These are phyloP conservation scores for Colletotrichum cordylinicola DNA, from an alignment of 2,329 filamentous ascomycete genomes.

Conservation along the genomic window DNA sequence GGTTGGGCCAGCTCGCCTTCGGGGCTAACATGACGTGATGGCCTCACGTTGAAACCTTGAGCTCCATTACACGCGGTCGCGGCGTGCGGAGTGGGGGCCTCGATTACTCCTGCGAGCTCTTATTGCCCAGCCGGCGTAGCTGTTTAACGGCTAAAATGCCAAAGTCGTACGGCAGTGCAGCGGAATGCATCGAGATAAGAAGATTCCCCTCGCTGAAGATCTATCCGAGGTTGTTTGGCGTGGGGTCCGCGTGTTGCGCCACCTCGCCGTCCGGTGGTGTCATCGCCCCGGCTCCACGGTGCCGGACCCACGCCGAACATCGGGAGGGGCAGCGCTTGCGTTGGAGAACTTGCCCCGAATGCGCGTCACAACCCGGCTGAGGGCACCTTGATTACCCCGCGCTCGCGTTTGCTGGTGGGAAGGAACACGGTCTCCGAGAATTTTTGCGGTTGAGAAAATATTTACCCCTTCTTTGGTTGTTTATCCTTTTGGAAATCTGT, in stretches of 20 bases:
- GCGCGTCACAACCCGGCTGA: neutral
- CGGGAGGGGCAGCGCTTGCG: slow-evolving; percentile 17
- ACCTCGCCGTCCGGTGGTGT: slow-evolving; percentile 20
- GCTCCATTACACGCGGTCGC: neutral
- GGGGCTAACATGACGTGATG: slow-evolving; percentile 23
- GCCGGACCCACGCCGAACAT: slow-evolving; percentile 21
- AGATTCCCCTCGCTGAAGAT: neutral
- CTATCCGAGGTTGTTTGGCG: neutral
- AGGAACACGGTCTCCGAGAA: neutral
- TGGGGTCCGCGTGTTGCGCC: slow-evolving; percentile 12
- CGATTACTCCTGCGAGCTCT: neutral
- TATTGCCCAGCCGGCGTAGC: neutral
- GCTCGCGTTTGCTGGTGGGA: neutral
- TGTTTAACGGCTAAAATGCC: neutral
- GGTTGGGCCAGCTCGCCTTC: slow-evolving; percentile 12
- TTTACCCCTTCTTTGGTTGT: neutral
- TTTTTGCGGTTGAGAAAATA: neutral
- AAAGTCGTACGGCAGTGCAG: neutral
- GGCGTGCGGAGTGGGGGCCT: neutral
- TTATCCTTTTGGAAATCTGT: too few species aligned
- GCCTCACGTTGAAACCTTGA: neutral
- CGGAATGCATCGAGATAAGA: neutral
- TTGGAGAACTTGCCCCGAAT: neutral
- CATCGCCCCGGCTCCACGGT: slow-evolving; percentile 19
- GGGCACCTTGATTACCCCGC: neutral